A percentile compares a stretch with the other conserved stretches of the same genome.
These are phyloP conservation scores for Hypoxylon subgilvum DNA, from an alignment of 495 filamentous ascomycete genomes.

Conservation along the genomic window DNA sequence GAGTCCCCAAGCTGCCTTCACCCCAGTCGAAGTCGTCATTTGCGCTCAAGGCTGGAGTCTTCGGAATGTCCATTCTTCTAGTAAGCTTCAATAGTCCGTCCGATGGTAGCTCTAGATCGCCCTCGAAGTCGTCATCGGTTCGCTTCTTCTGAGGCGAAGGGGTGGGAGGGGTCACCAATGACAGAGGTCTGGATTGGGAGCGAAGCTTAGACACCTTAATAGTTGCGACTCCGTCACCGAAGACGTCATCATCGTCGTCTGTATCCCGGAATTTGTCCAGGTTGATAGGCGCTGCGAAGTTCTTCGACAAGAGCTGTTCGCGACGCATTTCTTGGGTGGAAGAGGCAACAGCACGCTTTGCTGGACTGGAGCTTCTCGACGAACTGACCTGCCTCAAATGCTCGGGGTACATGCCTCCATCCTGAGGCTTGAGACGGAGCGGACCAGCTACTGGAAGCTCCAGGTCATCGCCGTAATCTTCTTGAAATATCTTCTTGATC, in stretches of 20 bases:
- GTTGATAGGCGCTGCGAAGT: constrained; percentile 47
- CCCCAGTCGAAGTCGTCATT: constrained; percentile 91
- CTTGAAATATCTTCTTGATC: constrained; percentile 73
- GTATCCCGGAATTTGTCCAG: constrained; percentile 67
- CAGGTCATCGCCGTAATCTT: constrained; percentile 93
- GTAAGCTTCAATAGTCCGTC: constrained; percentile 66
- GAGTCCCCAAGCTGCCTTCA: constrained; percentile 87
- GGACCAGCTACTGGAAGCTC: constrained; percentile 72
- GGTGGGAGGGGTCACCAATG: constrained; percentile 62
- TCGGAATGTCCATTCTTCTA: constrained; percentile 62
- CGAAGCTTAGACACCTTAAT: constrained; percentile 71
- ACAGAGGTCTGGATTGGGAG: constrained; percentile 57
- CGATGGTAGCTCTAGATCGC: constrained; percentile 75
- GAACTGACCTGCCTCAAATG: constrained; percentile 67
- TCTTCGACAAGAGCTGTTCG: constrained; percentile 20
- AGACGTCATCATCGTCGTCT: constrained; percentile 64
- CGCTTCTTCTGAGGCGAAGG: constrained; percentile 45
- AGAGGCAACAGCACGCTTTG: constrained; percentile 40
- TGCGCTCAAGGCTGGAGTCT: constrained; percentile 58
- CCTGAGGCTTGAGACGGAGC: constrained; percentile 68
- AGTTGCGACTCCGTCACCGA: constrained; percentile 66
- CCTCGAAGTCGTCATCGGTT: constrained; percentile 71
- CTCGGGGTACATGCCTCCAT: constrained; percentile 69
- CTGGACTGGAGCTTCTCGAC: constrained; percentile 50
- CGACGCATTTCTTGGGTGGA: constrained; percentile 26